Evolutionary conservation across 257 asterid genomes (phyloP).

Genomic region (Cordia subcordata): DNA sequence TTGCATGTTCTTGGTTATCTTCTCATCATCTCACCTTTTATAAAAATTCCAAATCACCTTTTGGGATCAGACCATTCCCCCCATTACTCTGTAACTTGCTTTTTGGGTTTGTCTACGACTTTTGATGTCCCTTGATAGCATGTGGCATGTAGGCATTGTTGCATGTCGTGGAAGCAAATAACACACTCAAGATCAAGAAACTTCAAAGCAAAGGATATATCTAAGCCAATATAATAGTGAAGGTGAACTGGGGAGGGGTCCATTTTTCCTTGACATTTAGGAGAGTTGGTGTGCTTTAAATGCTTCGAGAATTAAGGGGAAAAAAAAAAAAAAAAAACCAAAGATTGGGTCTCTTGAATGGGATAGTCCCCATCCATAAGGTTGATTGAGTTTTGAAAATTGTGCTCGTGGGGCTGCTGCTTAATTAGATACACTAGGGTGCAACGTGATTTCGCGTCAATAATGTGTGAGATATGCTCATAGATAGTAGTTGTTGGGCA

Average conservation of each 20-base stretch:
- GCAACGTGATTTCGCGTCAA: not conserved
- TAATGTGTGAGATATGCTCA: not conserved
- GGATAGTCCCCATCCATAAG: not conserved
- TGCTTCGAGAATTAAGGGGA: no score
- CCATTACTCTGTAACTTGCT: not conserved
- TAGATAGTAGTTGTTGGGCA: no score
- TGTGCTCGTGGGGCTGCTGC: not conserved
- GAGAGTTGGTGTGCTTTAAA: not conserved
- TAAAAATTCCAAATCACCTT: no score
- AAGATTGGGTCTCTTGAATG: not conserved
- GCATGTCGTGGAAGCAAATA: not conserved
- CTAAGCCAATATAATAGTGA: not conserved
- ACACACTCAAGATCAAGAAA: not conserved
- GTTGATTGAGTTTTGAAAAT: not conserved
- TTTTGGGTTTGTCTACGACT: not conserved
- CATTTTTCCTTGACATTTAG: not conserved
- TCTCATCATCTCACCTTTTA: not conserved
- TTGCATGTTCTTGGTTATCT: not conserved
- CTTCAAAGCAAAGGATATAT: no score
- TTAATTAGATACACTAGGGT: not conserved
- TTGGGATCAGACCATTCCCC: no score
- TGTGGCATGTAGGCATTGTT: not conserved
- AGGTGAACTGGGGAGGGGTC: not conserved
- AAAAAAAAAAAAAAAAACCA: not conserved
- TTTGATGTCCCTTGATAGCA: not conserved